Base-by-base conservation (phyloP, 75 land plant genomes). In the Picea glauca region DNA sequence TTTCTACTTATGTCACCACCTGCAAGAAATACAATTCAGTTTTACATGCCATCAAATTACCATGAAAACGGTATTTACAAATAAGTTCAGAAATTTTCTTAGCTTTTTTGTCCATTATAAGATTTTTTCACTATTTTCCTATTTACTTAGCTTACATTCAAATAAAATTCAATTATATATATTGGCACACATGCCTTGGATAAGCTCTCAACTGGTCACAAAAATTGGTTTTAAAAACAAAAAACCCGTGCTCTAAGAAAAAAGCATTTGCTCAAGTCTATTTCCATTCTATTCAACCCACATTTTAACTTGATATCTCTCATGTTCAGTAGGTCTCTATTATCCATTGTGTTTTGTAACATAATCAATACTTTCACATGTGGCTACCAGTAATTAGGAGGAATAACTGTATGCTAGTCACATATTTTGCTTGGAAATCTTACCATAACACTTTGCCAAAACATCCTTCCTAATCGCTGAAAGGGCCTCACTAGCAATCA, bases 391-490 rank as follows among this genome's bases (percentile, higher is more conserved):
- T 57, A 56, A 4, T 30, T 0, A 1, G 26, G 11, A 46, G 23
- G 59, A 75, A 30, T 58, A 62, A 5, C 21, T 20, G 20, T 18
- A 26, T 75, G 26, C 32, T 3, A 75, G 11, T 62, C 20, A 81
- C 21, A 56, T 30, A 54, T 38, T 58, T 23, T 14, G 43, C 56
- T 33, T n/a, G 35, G n/a, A 68, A 84, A 59, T 58, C 85, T 78
- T 77, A 94, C 99, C 99, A 80, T 97, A 97, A 70, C 99, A 97
- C 80, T 97, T 97, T 23, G 99, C 83, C 32, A 91, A 61, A 35
- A 97, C 99, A 84, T 97, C 99, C 83, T 96, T 96, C 62, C 98
- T 88, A 72, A 96, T 88, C 14, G 99, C 95, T 65, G 98, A 91
- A 63, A 94, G 74, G 56, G 92, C 35, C 87, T 96, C 99, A 80